Evolutionary conservation across 78 protist species (phyloP), one percentile per base, ranked within the genome.

Genomic region (Dictyostelium capitatum): DNA sequence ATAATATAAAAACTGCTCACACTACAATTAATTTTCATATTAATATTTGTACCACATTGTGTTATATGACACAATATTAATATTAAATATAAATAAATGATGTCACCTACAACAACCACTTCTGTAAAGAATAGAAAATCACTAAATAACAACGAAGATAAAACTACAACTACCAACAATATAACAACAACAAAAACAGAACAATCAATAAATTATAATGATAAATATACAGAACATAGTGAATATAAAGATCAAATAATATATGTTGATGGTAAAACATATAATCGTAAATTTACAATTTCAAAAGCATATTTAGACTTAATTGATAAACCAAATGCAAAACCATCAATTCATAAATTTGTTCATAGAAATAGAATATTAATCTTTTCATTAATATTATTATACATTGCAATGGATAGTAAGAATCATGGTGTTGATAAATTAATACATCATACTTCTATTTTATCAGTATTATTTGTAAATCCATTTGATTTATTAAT

Each of bases 261-360:
- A 5, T 20, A n/a, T 48, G 50, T 78, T 15, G n/a, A 78, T n/a
- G 41, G 80, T 8, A 72, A 80, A 59, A 37, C 65, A 3, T 83
- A 83, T 73, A 19, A 41, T 8, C 56, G 91, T 70, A 32, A 48
- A 54, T 83, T 72, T 47, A 64, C 82, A 30, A 53, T 83, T 43
- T 83, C 91, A 30, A 72, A 56, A 64, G 80, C 91, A 20, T 83
- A 72, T 73, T 47, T 83, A 25, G 91, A 83, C 43, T n/a, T 83
- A 15, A 37, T 23, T 1, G 89, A 81, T 65, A 25, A 48, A 41
- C 91, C 91, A 56, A 74, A 74, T 32, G 17, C 50, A 19, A 53
- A 37, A 47, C 80, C 67, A 20, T 53, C 74, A 9, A 28, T 72
- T 4, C 81, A 83, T 73, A 83, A 83, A 83, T 54, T 56, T 51